Base-by-base conservation (phyloP, 164 flowering plant genomes). In the Santalum album region DNA sequence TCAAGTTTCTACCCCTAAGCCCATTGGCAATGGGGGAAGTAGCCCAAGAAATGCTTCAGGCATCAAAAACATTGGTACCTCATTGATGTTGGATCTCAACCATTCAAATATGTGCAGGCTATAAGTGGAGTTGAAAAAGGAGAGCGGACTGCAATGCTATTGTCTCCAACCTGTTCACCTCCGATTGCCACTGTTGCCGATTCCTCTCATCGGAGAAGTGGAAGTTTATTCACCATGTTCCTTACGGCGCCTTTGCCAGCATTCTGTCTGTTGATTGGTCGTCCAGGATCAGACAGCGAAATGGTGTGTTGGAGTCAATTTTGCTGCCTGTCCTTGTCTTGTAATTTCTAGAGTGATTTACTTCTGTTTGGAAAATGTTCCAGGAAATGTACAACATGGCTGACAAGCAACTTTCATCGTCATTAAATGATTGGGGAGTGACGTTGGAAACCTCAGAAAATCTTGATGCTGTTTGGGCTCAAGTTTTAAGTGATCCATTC, bases 211-310 rank as follows among this genome's bases (percentile, higher is more conserved):
- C 75, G 65, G 29, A 67, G 75, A 22, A 66, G 60, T 71, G 99
- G 96, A 56, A 85, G 88, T 68, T 71, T 78, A 27, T 87, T 92
- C 71, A 85, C 99, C 44, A 66, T 75, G 66, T 92, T 92, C 51
- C 89, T 89, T 32, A 80, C 96, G 17, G 76, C 88, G 63, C 99
- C 99, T 10, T 55, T 92, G 72, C 99, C 87, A 63, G 89, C 96
- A 25, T 89, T 92, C 54, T 81, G 87, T 65, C 63, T 74, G 38
- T 57, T 92, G 68, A 68, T 92, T 62, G 99, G 96, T 34, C 52
- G 74, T 56, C 67, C 86, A 32, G 79, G 81, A 49, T 71, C 89
- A 49, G 83, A 77, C 38, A 38, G 80, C 36, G 81, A 85, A 25
- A 79, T 65, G 94, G 99, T 87, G 34, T 34, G 69, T 61, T 49